These are phyloP conservation scores for Macadamia tetraphylla DNA, from an alignment of 164 flowering plant genomes.

Conservation along the genomic window DNA sequence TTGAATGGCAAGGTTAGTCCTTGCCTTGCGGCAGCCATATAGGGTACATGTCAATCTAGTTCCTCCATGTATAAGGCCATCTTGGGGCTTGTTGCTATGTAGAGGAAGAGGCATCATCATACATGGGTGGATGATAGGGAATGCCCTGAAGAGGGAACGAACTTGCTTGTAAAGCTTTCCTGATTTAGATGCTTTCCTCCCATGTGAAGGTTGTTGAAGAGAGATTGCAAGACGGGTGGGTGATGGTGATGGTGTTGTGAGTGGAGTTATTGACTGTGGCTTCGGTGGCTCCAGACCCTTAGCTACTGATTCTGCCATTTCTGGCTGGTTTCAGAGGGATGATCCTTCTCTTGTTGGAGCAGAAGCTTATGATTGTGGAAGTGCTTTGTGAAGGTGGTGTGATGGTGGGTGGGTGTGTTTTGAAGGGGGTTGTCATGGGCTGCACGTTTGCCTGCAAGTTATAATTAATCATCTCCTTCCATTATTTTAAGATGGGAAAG, in stretches of 20 bases:
- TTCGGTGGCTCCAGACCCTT: not conserved
- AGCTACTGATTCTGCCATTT: slow-evolving; percentile 5
- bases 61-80: slow-evolving; percentile 35
- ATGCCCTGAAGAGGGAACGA: slow-evolving; percentile 53
- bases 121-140: slow-evolving; percentile 62
- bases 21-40: slow-evolving; percentile 58
- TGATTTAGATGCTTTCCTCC: slow-evolving; percentile 22
- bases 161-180: slow-evolving; percentile 36
- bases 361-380: not conserved
- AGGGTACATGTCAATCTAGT: slow-evolving; percentile 64
- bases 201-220: slow-evolving; percentile 38
- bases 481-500: no score
- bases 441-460: not conserved
- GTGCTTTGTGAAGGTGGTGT: not conserved
- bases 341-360: not conserved
- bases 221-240: slow-evolving; percentile 17
- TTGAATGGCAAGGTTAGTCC: slow-evolving; percentile 61
- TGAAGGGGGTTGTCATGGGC: not conserved
- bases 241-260: slow-evolving; percentile 10
- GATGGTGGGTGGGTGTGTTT: not conserved
- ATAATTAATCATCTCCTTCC: no score
- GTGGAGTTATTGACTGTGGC: slow-evolving; percentile 1
- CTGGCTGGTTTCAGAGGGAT: not conserved
- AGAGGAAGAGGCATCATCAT: slow-evolving; percentile 36
- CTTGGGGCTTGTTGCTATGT: slow-evolving; percentile 23